A percentile compares a stretch with the other conserved stretches of the same genome.
Conservation (phyloP, 805 yeast genomes). For the Starmerella sirachaensis region DNA sequence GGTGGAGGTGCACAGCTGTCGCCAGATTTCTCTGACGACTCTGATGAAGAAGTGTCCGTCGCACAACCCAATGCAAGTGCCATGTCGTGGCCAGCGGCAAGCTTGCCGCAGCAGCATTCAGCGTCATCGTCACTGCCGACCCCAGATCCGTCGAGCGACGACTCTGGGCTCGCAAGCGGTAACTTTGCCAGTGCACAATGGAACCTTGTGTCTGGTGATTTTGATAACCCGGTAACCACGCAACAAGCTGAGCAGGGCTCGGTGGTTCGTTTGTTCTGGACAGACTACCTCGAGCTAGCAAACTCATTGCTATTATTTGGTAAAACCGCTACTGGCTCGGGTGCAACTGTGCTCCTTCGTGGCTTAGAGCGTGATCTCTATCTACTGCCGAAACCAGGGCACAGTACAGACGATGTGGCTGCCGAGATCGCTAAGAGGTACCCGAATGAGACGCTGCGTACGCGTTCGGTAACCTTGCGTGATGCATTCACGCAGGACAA, state of each 20-base stretch:
- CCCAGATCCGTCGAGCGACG: slow-evolving; percentile 41
- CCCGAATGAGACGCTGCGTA: slow-evolving; percentile 49
- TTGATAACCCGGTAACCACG: slow-evolving; percentile 1
- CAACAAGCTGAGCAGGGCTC: slow-evolving; percentile 2
- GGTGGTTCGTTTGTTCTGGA: slow-evolving; percentile 65
- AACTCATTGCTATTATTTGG: slow-evolving; percentile 66
- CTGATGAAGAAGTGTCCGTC: slow-evolving; percentile 4
- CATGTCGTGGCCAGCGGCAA: not conserved
- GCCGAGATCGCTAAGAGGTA: slow-evolving; percentile 60
- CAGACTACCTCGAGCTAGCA: slow-evolving; percentile 74
- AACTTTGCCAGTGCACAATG: slow-evolving; percentile 5
- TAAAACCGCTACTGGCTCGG: slow-evolving; percentile 45
- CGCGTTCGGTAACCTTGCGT: slow-evolving; percentile 61
- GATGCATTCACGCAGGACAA: slow-evolving; percentile 58
- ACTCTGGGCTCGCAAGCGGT: slow-evolving; percentile 49
- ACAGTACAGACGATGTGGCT: slow-evolving; percentile 45
- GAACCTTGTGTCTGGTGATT: slow-evolving; percentile 10
- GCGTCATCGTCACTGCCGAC: slow-evolving; percentile 5
- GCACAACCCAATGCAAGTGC: slow-evolving; percentile 1
- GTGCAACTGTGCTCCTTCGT: slow-evolving; percentile 62
- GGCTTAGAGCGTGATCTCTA: slow-evolving; percentile 61
- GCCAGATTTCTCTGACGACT: slow-evolving; percentile 1
- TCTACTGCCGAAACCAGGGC: slow-evolving; percentile 53
- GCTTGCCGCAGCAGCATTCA: too few relatives aligned
- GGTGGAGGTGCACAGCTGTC: not conserved